Evolutionary conservation across 495 filamentous ascomycete genomes (phyloP), one percentile per base, ranked within the genome.

Genomic region (Filosporella fistucella): DNA sequence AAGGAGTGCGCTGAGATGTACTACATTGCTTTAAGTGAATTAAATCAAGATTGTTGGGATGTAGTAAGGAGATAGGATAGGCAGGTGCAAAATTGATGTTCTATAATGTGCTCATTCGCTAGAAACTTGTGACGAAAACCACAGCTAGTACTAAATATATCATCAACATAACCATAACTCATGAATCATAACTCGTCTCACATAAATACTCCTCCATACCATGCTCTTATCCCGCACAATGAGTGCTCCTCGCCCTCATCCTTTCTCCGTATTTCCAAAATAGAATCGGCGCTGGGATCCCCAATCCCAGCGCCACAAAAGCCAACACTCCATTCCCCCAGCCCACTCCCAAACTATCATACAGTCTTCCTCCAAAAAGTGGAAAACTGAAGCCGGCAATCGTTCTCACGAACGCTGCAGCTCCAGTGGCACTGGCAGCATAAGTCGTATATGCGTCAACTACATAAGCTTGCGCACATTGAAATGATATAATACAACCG

Each of bases 401-500:
- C 18, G 71, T 80, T 14, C 88, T 70, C 52, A 91, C 57, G 11
- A 89, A 76, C 2, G 81, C 77, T 1, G 71, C 72, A 1, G 89
- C 85, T 0, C 72, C 83, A 11, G 88, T 60, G 1, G 86, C 89
- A 50, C 76, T 82, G 8, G 88, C 87, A 7, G 88, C 85, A 60
- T 77, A 93, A 6, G 76, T 72, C 20, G 80, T 79, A 62, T 90
- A 91, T 5, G 82, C 64, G 58, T 95, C 88, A n/a, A 91, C 78
- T 37, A 89, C 65, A 56, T 87, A 93, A 8, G 79, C 81, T 66
- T 86, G 82, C 28, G 82, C 77, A 52, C 78, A 83, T 64, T 88
- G 85, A 59, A 85, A 86, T 0, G 70, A 66, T 4, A 84, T 69
- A 45, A 87, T 85, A 8, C 67, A 73, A 4, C 84, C 84, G 6